Percentiles rank a stretch among this genome's conserved stretches.
phyloP scores from a whole-genome alignment of 768 basidiomycete genomes.

The Suillus spraguei region DNA sequence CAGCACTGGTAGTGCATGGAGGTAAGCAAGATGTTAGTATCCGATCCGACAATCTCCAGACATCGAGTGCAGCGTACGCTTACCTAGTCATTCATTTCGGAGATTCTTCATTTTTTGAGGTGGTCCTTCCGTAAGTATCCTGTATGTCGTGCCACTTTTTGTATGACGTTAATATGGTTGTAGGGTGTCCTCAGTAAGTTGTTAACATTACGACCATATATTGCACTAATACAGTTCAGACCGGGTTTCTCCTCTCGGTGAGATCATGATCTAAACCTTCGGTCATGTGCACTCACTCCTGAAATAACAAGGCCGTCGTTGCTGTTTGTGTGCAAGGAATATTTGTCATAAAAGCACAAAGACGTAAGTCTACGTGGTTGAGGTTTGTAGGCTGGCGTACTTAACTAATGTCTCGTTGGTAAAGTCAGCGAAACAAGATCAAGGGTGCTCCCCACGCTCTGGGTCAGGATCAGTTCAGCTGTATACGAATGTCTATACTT shows the following conservation, averaged over 20 bases:
- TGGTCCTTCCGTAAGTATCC: conserved; percentile 3
- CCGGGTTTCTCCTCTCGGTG: conserved; percentile 1
- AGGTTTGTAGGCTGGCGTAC: background rate
- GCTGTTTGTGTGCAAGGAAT: conserved; percentile 1
- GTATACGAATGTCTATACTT: background rate
- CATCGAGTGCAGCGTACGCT: background rate
- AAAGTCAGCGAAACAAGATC: conserved; percentile 6
- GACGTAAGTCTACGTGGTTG: background rate
- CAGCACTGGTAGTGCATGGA: conserved; percentile 3
- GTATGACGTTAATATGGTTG: background rate
- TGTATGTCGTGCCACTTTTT: background rate
- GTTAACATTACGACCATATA: background rate
- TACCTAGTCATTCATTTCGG: background rate
- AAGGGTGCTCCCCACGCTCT: conserved; percentile 3
- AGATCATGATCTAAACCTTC: background rate
- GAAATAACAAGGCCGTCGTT: background rate
- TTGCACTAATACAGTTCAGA: background rate
- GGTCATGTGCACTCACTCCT: background rate
- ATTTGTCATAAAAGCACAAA: conserved; percentile 6
- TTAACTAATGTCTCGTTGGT: background rate
- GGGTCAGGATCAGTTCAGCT: conserved; percentile 3
- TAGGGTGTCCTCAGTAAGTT: conserved; percentile 1
- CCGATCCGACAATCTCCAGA: background rate
- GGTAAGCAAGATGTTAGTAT: background rate
- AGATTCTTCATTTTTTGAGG: background rate